Evolutionary conservation across 257 asterid genomes (phyloP).

Genomic region (Rauvolfia tetraphylla): DNA sequence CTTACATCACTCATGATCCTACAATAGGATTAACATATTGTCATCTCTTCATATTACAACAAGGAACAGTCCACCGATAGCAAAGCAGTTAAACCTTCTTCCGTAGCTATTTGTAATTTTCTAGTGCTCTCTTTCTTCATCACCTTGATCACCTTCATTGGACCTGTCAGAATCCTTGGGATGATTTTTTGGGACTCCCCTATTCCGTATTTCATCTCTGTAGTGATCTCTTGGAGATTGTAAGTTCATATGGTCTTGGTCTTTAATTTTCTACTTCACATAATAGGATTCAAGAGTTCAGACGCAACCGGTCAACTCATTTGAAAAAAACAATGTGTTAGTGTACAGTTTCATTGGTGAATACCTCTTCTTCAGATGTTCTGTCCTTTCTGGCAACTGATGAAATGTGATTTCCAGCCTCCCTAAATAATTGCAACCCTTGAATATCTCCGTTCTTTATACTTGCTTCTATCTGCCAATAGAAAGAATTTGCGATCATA

Average conservation of each 20-base stretch:
- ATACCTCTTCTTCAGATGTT: constrained; percentile 47
- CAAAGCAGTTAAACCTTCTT: neutral
- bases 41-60: neutral
- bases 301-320: constrained; percentile 14
- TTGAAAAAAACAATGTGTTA: neutral
- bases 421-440: constrained; percentile 51
- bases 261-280: constrained; percentile 25
- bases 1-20: neutral
- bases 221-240: constrained; percentile 31
- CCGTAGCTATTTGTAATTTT: neutral
- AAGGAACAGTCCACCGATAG: constrained; percentile 3
- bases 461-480: constrained; percentile 77
- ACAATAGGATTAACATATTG: neutral
- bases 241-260: constrained; percentile 25
- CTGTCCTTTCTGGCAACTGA: constrained; percentile 26
- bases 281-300: constrained; percentile 18
- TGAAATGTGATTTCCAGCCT: constrained; percentile 39
- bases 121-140: constrained; percentile 26
- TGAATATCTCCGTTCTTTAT: constrained; percentile 65
- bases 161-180: constrained; percentile 20
- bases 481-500: constrained; percentile 22
- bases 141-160: constrained; percentile 25
- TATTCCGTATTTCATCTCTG: constrained; percentile 23
- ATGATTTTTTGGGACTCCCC: constrained; percentile 27
- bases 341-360: constrained; percentile 15